These are phyloP conservation scores for Penicillium coprophilum DNA, from an alignment of 495 filamentous ascomycete species.

Conservation along the genomic window DNA sequence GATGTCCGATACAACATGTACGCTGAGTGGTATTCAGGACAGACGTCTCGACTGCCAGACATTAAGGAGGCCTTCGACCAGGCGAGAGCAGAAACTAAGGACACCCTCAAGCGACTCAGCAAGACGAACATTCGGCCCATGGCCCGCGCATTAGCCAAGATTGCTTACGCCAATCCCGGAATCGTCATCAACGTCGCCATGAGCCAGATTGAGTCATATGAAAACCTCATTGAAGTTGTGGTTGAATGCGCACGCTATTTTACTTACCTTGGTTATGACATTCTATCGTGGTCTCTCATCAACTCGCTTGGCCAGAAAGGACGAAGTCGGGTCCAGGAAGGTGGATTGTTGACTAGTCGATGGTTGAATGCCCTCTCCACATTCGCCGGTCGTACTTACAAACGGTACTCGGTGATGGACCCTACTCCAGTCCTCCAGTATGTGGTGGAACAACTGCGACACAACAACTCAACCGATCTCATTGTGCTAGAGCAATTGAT, in stretches of 20 bases:
- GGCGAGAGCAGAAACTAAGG: slow-evolving; percentile 72
- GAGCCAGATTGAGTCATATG: slow-evolving; percentile 84
- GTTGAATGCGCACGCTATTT: slow-evolving; percentile 94
- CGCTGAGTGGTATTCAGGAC: slow-evolving; percentile 82
- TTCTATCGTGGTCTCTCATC: slow-evolving; percentile 84
- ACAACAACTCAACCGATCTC: slow-evolving; percentile 79
- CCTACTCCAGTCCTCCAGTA: slow-evolving; percentile 85
- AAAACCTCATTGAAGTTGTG: slow-evolving; percentile 87
- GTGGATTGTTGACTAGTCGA: slow-evolving; percentile 80
- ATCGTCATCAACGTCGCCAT: slow-evolving; percentile 86
- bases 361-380: slow-evolving; percentile 84
- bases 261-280: slow-evolving; percentile 87
- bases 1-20: slow-evolving; percentile 83
- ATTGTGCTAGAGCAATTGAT: slow-evolving; percentile 87
- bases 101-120: slow-evolving; percentile 80
- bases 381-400: slow-evolving; percentile 86
- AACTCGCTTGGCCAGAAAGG: slow-evolving; percentile 73
- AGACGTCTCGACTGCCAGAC: slow-evolving; percentile 71
- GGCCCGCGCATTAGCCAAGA: slow-evolving; percentile 82
- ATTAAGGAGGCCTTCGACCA: slow-evolving; percentile 76
- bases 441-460: slow-evolving; percentile 75
- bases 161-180: slow-evolving; percentile 82
- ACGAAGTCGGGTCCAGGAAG: slow-evolving; percentile 74
- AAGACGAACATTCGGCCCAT: slow-evolving; percentile 80
- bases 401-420: slow-evolving; percentile 76